A percentile compares a stretch with the other conserved stretches of the same genome.
These are phyloP conservation scores for Trametes hirsuta DNA, from an alignment of 1,284 basidiomycete species.

Conservation along the genomic window DNA sequence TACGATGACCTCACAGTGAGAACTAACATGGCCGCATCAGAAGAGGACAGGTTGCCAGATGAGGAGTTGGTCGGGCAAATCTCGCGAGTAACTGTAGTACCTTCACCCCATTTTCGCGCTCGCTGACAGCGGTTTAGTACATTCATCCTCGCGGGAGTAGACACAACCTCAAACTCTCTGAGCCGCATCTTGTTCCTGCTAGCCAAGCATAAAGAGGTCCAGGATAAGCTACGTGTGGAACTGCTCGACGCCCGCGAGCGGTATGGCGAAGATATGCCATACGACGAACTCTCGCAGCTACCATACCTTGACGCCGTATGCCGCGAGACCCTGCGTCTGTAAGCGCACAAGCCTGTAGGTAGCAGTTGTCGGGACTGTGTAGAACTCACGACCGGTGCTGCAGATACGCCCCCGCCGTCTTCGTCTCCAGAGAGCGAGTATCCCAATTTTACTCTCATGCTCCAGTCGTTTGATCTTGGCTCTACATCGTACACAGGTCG, in stretches of 20 bases:
- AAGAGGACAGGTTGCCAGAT: constrained; percentile 31
- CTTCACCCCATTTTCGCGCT: no score
- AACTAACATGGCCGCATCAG: constrained; percentile 27
- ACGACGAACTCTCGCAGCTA: constrained; percentile 35
- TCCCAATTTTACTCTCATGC: neutral
- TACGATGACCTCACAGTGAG: constrained; percentile 16
- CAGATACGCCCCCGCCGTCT: constrained; percentile 24
- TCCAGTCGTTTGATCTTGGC: neutral
- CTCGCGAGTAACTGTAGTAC: constrained; percentile 17
- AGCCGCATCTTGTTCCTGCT: constrained; percentile 3
- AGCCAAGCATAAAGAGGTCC: neutral
- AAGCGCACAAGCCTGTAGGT: neutral
- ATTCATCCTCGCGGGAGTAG: constrained; percentile 7
- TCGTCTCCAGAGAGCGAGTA: constrained; percentile 27
- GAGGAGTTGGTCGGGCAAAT: constrained; percentile 33
- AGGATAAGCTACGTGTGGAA: neutral
- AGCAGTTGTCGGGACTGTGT: neutral
- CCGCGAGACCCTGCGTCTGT: constrained; percentile 38
- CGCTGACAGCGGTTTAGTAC: neutral
- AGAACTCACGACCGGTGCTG: neutral
- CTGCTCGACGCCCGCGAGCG: neutral
- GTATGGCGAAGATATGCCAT: constrained; percentile 1
- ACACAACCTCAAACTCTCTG: constrained; percentile 14
- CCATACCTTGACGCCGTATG: constrained; percentile 41
- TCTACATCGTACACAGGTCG: constrained; percentile 23